Percentiles rank a stretch among this genome's conserved stretches.
Evolutionary conservation across 148 eudicot genomes (phyloP).

Genomic region (Selenicereus undatus): DNA sequence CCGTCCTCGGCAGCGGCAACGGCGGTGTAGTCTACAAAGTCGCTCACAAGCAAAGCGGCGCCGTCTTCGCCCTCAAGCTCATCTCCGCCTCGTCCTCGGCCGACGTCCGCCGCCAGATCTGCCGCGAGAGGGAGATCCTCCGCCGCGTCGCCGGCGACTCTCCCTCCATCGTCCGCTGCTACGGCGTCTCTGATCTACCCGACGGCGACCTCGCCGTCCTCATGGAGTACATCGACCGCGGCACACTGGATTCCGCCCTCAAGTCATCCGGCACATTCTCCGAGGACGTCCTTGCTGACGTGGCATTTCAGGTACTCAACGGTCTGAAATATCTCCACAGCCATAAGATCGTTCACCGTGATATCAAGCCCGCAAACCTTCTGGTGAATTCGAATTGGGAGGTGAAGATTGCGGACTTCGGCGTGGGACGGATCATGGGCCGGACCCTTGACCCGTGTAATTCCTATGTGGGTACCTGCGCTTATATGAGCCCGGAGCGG

Average conservation of each 20-base stretch:
- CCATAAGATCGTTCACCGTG: constrained; percentile 76
- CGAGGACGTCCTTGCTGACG: constrained; percentile 29
- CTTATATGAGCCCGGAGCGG: constrained; percentile 94
- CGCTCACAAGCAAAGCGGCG: constrained; percentile 41
- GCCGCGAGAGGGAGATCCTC: constrained; percentile 74
- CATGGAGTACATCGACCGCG: constrained; percentile 81
- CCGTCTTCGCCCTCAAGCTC: constrained; percentile 57
- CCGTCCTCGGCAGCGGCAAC: constrained; percentile 73
- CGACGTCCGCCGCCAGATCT: constrained; percentile 43
- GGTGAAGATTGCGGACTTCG: constrained; percentile 83
- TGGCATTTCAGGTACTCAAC: constrained; percentile 49
- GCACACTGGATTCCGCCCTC: constrained; percentile 49
- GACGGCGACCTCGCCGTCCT: constrained; percentile 58
- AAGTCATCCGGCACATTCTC: constrained; percentile 32
- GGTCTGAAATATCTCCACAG: constrained; percentile 66
- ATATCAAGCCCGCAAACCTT: constrained; percentile 73
- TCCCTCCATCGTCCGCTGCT: constrained; percentile 53
- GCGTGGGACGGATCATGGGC: constrained; percentile 78
- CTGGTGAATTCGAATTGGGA: constrained; percentile 46
- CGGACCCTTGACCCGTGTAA: constrained; percentile 81
- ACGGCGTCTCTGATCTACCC: constrained; percentile 45
- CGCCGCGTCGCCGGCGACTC: constrained; percentile 63
- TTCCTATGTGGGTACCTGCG: constrained; percentile 92
- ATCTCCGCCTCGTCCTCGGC: constrained; percentile 47
- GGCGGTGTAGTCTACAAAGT: constrained; percentile 91